Evolutionary conservation across 2,329 filamentous ascomycete species (phyloP), one percentile per base, ranked within the genome.

Genomic region (Neofusicoccum parvum): DNA sequence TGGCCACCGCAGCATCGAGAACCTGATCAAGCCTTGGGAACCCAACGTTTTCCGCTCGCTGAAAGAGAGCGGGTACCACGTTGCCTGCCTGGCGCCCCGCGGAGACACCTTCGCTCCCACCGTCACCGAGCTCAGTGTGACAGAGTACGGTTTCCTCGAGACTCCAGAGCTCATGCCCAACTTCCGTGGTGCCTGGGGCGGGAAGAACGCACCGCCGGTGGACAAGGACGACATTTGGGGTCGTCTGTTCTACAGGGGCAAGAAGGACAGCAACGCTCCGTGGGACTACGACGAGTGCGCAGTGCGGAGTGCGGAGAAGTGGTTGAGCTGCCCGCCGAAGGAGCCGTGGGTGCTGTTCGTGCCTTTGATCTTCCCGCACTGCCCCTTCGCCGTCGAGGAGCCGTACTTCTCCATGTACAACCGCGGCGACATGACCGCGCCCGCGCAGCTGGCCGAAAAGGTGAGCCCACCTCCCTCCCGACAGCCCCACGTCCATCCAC

Each of bases 11-110:
- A 80, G 74, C 27, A 76, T 83, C 4, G 74, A 83, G 17, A 82
- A 82, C 43, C 74, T 83, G 9, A 78, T 83, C 68, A 83, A 83
- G 67, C 80, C 81, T 0, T 81, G 80, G 80, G 81, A 83, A 67
- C 80, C 79, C 1, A 83, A 83, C 54, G 59, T 83, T 1, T 81
- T 83, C 66, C 76, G 80, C 7, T 76, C 72, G 2, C 66, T 83
- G 12, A 81, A 80, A 58, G 80, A 82, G 46, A 68, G 70, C 0
- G 81, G 81, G 0, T 83, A 83, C 60, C 81, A 84, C 56, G 76
- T 83, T 9, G 81, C 81, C 0, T 84, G 76, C 45, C 75, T 83
- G 27, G 27, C 27, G 5, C 27, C 27, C 3, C 68, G 79, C 4
- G 80, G 79, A 0, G 77, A 83, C 65, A 78, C 75, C 0, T 83